phyloP scores from a whole-genome alignment of 495 filamentous ascomycete genomes.

The Penicillium silybi region DNA sequence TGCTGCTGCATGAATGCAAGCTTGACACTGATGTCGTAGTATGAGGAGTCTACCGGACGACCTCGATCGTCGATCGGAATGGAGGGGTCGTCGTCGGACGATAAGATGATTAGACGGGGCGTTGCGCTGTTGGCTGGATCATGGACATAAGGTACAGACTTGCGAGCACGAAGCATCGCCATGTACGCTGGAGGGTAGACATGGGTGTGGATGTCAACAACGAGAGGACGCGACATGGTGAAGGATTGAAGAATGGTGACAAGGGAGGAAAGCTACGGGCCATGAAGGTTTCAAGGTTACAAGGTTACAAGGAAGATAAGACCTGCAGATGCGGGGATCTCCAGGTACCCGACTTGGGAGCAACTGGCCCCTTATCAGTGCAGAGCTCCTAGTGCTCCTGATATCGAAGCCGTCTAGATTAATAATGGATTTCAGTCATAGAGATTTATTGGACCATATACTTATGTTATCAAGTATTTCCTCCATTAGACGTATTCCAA shows the following conservation, averaged over 20 bases:
- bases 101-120: slow-evolving; percentile 76
- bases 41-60: slow-evolving; percentile 71
- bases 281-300: neutral
- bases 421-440: neutral
- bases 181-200: slow-evolving; percentile 87
- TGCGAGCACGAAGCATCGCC: slow-evolving; percentile 70
- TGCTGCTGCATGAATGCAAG: slow-evolving; percentile 85
- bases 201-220: slow-evolving; percentile 93
- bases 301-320: slow-evolving; percentile 13
- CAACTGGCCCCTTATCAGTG: neutral
- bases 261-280: neutral
- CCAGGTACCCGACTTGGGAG: neutral
- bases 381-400: neutral
- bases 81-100: slow-evolving; percentile 55
- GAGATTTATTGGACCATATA: neutral
- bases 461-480: neutral
- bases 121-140: slow-evolving; percentile 52
- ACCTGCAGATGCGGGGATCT: slow-evolving; percentile 14
- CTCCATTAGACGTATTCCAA: neutral
- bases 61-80: slow-evolving; percentile 53
- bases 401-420: neutral
- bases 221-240: slow-evolving; percentile 31
- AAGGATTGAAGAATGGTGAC: neutral
- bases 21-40: slow-evolving; percentile 67
- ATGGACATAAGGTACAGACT: slow-evolving; percentile 75